Percentiles rank a stretch among this genome's conserved stretches.
These are phyloP conservation scores for Psilocybe azurescens DNA, from an alignment of 768 basidiomycete species.

Conservation along the genomic window DNA sequence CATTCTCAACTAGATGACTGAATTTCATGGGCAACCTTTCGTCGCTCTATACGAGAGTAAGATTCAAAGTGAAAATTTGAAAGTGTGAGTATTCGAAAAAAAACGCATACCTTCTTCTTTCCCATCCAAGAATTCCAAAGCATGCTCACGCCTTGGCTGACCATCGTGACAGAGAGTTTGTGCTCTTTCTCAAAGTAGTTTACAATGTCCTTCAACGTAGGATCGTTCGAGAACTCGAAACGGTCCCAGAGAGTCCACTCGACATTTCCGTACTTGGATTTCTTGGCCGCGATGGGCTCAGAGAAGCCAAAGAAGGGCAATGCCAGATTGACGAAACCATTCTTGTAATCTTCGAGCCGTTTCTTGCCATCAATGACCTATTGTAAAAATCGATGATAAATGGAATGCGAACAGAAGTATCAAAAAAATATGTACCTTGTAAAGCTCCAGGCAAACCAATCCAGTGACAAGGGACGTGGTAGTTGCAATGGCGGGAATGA, in stretches of 20 bases:
- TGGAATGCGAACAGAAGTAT: not conserved
- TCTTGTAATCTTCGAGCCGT: constrained; percentile 95
- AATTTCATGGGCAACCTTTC: constrained; percentile 91
- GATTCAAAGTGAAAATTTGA: not conserved
- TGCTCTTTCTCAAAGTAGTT: constrained; percentile 85
- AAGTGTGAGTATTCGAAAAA: not conserved
- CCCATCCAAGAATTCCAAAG: constrained; percentile 94
- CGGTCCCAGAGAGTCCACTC: constrained; percentile 99
- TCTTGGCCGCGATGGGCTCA: constrained; percentile 90
- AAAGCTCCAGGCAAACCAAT: constrained; percentile 93
- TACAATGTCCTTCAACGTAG: constrained; percentile 85
- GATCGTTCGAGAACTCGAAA: constrained; percentile 90
- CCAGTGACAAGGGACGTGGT: constrained; percentile 97
- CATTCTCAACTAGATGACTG: constrained; percentile 87
- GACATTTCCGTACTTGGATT: constrained; percentile 84
- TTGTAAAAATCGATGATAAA: not conserved
- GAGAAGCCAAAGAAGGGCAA: constrained; percentile 99
- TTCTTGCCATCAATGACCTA: constrained; percentile 96
- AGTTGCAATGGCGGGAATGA: constrained; percentile 99
- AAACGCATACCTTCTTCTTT: constrained; percentile 81
- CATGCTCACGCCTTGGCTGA: constrained; percentile 97
- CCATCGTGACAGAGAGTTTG: constrained; percentile 91
- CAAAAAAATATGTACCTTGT: constrained; percentile 69
- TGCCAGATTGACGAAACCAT: constrained; percentile 97
- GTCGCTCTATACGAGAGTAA: constrained; percentile 60